Evolutionary conservation across 2,329 filamentous ascomycete genomes (phyloP).

Genomic region (Colletotrichum destructivum): DNA sequence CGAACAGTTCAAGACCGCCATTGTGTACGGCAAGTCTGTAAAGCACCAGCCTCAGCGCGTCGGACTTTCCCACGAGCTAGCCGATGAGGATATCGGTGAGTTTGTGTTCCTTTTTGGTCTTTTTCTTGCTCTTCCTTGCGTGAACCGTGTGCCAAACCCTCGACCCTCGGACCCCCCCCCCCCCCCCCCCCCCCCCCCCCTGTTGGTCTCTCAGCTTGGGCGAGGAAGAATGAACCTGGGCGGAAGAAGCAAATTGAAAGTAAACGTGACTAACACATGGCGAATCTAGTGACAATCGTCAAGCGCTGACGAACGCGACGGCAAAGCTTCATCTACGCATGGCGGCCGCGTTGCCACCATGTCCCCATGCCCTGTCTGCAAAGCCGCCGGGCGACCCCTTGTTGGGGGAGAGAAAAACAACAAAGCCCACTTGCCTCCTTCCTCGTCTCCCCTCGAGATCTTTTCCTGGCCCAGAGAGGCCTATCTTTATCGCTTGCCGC

Average conservation of each 20-base stretch:
- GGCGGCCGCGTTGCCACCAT: constrained; percentile 22
- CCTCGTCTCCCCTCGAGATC: constrained; percentile 13
- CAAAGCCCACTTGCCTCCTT: constrained; percentile 29
- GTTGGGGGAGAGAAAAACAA: background rate
- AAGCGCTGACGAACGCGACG: constrained; percentile 69
- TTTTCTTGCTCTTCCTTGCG: no score
- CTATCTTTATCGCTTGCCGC: constrained; percentile 12
- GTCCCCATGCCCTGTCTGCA: constrained; percentile 18
- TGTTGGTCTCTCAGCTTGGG: background rate
- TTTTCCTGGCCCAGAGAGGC: constrained; percentile 2
- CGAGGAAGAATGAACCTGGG: background rate
- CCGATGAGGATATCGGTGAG: constrained; percentile 96
- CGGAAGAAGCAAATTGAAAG: background rate
- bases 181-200: no score
- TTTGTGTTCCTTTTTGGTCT: constrained; percentile 42
- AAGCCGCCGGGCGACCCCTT: constrained; percentile 5
- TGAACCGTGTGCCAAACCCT: background rate
- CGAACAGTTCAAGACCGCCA: constrained; percentile 94
- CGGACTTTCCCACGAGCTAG: constrained; percentile 90
- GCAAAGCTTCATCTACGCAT: constrained; percentile 20
- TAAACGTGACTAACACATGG: constrained; percentile 46
- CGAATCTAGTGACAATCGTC: constrained; percentile 67
- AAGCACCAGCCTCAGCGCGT: constrained; percentile 99
- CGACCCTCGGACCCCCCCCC: background rate
- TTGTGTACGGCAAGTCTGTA: constrained; percentile 97